Evolutionary conservation across 2,329 filamentous ascomycete species (phyloP).

Genomic region (Tolypocladium sp.): DNA sequence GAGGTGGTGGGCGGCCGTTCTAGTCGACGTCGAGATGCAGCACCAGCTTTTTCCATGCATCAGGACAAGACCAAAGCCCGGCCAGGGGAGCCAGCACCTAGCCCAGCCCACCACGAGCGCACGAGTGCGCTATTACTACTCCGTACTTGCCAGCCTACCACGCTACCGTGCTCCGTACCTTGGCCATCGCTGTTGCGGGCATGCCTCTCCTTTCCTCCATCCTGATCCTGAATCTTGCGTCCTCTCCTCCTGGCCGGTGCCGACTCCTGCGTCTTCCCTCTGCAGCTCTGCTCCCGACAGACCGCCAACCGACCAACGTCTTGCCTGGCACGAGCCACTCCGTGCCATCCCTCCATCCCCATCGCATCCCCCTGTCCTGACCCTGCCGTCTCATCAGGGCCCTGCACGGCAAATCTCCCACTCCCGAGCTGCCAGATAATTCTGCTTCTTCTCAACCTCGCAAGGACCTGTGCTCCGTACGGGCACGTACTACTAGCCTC

Average conservation of each 20-base stretch:
- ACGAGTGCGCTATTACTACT: not conserved
- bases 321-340: not conserved
- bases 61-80: not conserved
- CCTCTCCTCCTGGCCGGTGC: not conserved
- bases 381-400: not conserved
- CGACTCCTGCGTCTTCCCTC: not conserved
- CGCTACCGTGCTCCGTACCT: not conserved
- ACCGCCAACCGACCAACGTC: not conserved
- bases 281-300: not conserved
- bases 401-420: constrained; percentile 1
- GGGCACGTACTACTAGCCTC: not conserved
- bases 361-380: not conserved
- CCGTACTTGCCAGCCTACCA: not conserved
- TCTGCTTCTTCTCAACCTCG: not conserved
- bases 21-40: not conserved
- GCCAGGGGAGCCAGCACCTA: not conserved
- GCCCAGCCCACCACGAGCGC: not conserved
- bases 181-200: not conserved
- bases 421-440: not conserved
- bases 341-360: not conserved
- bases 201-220: not conserved
- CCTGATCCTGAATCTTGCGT: not conserved
- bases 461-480: not conserved
- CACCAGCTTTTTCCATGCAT: not conserved
- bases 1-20: not conserved